Percentiles rank a stretch among this genome's conserved stretches.
Conservation (phyloP, 2,329 filamentous ascomycete species). For the Sporothrix sp. region DNA sequence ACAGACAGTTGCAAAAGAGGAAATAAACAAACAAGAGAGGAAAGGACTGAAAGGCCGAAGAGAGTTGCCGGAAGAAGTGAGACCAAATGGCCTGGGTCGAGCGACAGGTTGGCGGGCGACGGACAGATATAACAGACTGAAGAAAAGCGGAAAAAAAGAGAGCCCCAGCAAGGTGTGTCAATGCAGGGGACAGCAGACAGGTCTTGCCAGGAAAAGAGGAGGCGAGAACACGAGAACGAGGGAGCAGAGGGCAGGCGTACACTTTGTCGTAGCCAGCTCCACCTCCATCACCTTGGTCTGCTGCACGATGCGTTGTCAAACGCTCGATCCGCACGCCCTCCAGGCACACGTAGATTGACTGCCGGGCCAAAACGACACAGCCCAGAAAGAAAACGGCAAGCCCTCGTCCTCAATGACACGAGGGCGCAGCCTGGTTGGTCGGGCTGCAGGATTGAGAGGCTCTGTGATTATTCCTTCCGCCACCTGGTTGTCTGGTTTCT, state of each 20-base stretch:
- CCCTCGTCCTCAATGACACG: neutral
- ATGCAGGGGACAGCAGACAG: no score
- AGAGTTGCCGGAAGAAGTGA: neutral
- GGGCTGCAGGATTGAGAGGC: neutral
- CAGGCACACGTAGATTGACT: neutral
- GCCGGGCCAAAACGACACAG: neutral
- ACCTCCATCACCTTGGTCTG: conserved; percentile 10
- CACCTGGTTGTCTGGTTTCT: neutral
- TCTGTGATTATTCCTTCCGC: neutral
- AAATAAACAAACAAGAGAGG: neutral
- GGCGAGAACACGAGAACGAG: neutral
- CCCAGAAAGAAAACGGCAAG: neutral
- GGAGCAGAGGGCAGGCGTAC: no score
- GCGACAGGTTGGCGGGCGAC: no score
- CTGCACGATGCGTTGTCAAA: conserved; percentile 19
- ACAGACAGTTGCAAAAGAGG: neutral
- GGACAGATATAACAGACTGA: neutral
- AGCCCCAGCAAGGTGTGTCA: no score
- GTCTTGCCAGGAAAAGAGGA: no score
- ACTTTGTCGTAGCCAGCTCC: neutral
- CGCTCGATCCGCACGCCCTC: neutral
- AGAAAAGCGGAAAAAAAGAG: neutral
- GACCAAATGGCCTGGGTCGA: no score
- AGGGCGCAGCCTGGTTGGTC: neutral
- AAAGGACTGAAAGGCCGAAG: neutral